These are phyloP conservation scores for Lolium rigidum DNA, from an alignment of 176 grass and related monocot genomes.

Conservation along the genomic window DNA sequence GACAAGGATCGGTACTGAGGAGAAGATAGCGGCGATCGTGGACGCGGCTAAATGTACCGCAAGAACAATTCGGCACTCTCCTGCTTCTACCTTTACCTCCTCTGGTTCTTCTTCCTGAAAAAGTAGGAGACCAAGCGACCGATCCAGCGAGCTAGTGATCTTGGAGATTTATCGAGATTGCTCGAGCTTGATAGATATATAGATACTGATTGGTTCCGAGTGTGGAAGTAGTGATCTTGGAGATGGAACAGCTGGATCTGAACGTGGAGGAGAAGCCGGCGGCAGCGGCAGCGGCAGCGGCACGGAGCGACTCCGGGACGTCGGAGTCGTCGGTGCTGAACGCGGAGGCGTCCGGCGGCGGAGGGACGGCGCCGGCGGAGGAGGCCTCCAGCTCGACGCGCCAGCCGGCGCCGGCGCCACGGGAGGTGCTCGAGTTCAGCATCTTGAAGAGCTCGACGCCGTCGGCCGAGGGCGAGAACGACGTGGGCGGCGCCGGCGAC, in stretches of 20 bases:
- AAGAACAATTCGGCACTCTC: constrained; percentile 91
- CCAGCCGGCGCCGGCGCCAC: constrained; percentile 31
- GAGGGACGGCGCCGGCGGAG: constrained; percentile 44
- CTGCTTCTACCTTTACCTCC: constrained; percentile 92
- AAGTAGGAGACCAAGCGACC: constrained; percentile 31
- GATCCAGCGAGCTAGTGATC: background rate
- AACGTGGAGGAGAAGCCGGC: constrained; percentile 69
- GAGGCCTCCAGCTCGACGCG: constrained; percentile 79
- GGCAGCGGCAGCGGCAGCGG: constrained; percentile 10
- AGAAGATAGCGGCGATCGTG: background rate
- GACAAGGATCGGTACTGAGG: constrained; percentile 43
- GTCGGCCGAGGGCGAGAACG: constrained; percentile 47
- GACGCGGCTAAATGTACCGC: constrained; percentile 75
- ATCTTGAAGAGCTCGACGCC: constrained; percentile 59
- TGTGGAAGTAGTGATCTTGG: background rate
- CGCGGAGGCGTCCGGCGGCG: constrained; percentile 57
- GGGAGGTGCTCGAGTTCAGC: constrained; percentile 57
- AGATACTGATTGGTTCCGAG: background rate
- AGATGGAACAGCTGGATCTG: constrained; percentile 74
- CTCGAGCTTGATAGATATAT: background rate
- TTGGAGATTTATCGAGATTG: background rate
- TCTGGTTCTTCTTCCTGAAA: constrained; percentile 95
- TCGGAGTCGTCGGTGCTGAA: constrained; percentile 87
- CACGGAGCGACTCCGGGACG: constrained; percentile 64
- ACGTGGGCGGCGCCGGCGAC: constrained; percentile 34